phyloP scores from a whole-genome alignment of 306 rosid genomes.

The apple (Malus domestica) region ASM211411v1 NC_041798.1:14907501-14908000 shows the following conservation, averaged over 20 bases:
- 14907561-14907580: not conserved
- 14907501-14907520: not conserved
- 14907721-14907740: not conserved
- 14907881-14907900: conserved; percentile 91
- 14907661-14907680: not conserved
- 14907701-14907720: not conserved
- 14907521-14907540: not conserved
- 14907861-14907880: conserved; percentile 86
- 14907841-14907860: conserved; percentile 87
- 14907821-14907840: not conserved
- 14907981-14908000: not conserved
- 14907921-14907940: conserved; percentile 96
- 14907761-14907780: not conserved
- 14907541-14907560: not conserved
- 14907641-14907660: not conserved
- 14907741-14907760: not conserved
- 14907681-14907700: not conserved
- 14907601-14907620: not conserved
- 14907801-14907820: not conserved
- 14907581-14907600: not conserved
- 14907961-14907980: not conserved
- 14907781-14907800: not conserved
- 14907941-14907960: conserved; percentile 6
- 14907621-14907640: not conserved
- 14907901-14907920: conserved; percentile 94